Base-by-base conservation (phyloP, 2,329 filamentous ascomycete species). In the Celoporthe dispersa region DNA sequence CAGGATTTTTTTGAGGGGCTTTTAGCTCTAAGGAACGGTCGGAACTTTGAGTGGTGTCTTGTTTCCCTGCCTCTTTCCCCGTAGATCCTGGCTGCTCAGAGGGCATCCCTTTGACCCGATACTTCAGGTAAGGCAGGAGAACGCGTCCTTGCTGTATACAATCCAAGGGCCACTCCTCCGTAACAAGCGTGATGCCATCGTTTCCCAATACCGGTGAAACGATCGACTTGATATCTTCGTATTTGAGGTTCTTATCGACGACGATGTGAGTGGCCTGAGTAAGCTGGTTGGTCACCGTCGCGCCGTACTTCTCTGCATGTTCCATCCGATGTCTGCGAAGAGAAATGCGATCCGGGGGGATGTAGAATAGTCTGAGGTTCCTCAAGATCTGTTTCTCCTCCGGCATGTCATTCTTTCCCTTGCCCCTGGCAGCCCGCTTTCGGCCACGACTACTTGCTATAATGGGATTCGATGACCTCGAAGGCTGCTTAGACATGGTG, bases 341-440 rank as follows among this genome's bases (percentile, higher is more conserved):
- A 41, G 90, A 88, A 62, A 92, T 86, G 73, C 95, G 91, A 73
- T 94, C 88, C 73, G 96, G 92, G 0, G 94, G 95, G 7, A 97
- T 88, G 78, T 96, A 97, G 80, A 89, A 92, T 73, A 94, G 91
- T 0, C 81, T 78, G n/a, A 92, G 78, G 0, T 81, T 85, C 60
- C 81, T 84, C 76, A 94, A 90, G 6, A 92, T 84, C 73, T 87
- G 85, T 68, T 87, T 79, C 0, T 79, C 77, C 71, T 88, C 85
- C 0, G 88, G 85, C 0, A 86, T 81, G 28, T 83, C 71, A 64
- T 83, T 84, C 31, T 85, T 70, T 2, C 76, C 78, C 76, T 88
- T 89, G 55, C 84, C 81, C 74, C 87, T 86, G 19, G 22, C 41
- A 12, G 59, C 2, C 12, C 16, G 37, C 16, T 68, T 62, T 37